Evolutionary conservation across 345 rosid genomes (phyloP).

Genomic region (Heritiera fomes): DNA sequence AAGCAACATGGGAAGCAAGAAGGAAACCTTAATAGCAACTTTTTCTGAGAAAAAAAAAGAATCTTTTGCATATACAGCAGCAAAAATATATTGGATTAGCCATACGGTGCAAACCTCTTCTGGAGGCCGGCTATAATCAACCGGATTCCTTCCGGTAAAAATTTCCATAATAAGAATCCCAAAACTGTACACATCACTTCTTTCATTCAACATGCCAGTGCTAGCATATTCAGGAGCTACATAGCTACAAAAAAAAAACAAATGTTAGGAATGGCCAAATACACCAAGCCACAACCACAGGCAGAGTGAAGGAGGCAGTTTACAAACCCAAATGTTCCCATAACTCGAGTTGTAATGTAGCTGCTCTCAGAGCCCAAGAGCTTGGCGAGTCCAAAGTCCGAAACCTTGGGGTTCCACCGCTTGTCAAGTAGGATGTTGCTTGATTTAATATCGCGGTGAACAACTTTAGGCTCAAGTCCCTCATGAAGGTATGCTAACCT

Average conservation of each 20-base stretch:
- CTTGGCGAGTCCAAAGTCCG: constrained; percentile 96
- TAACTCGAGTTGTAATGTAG: constrained; percentile 87
- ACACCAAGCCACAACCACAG: not conserved
- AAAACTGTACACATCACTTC: constrained; percentile 81
- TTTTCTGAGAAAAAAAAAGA: not conserved
- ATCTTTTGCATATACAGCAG: constrained; percentile 10
- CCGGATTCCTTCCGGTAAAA: constrained; percentile 84
- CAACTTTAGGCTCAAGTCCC: constrained; percentile 96
- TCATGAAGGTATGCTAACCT: constrained; percentile 90
- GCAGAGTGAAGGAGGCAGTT: not conserved
- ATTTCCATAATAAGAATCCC: constrained; percentile 91
- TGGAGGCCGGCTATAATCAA: constrained; percentile 83
- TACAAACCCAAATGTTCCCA: constrained; percentile 96
- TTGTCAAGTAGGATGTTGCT: constrained; percentile 88
- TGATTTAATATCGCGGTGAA: constrained; percentile 88
- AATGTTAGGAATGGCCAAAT: not conserved
- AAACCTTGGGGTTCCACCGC: constrained; percentile 89
- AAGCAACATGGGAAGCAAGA: constrained; percentile 9
- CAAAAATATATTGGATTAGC: constrained; percentile 1
- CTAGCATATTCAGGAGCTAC: constrained; percentile 98
- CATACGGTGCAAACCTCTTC: constrained; percentile 58
- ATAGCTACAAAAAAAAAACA: constrained; percentile 48
- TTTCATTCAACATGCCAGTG: constrained; percentile 81
- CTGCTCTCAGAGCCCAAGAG: constrained; percentile 71
- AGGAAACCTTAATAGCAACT: constrained; percentile 4